Conservation (phyloP, 108 stramenopile species). For the Nitzschia palea region DNA sequence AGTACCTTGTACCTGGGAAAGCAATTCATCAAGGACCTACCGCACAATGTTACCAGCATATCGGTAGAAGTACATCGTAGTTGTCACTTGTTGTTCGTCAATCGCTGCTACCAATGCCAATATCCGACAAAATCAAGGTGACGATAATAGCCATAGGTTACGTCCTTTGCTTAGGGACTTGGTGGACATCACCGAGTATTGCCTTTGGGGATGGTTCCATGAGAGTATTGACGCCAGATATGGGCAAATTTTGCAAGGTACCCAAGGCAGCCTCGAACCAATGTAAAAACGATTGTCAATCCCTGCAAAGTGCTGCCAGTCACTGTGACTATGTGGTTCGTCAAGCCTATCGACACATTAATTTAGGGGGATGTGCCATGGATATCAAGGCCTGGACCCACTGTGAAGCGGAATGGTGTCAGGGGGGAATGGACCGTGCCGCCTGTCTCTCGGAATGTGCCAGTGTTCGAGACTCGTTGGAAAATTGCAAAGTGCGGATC, state of each 20-base stretch:
- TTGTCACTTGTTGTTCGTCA: too few species aligned
- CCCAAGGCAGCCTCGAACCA: not conserved
- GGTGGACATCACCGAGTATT: constrained; percentile 31
- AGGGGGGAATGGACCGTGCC: not conserved
- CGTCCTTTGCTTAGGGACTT: constrained; percentile 4
- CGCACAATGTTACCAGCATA: too few species aligned
- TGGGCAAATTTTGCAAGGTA: constrained; percentile 4
- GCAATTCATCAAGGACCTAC: too few species aligned
- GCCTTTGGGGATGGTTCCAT: constrained; percentile 11
- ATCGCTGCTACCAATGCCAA: too few species aligned
- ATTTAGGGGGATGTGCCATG: constrained; percentile 37
- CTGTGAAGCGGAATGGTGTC: constrained; percentile 45
- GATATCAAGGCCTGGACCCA: constrained; percentile 21
- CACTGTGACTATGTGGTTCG: constrained; percentile 21
- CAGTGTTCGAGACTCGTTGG: constrained; percentile 13
- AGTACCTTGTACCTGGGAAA: too few species aligned
- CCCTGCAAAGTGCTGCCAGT: not conserved
- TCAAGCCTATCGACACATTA: constrained; percentile 37
- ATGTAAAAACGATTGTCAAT: constrained; percentile 9
- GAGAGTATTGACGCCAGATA: not conserved
- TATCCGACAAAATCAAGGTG: constrained; percentile 3
- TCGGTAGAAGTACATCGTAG: too few species aligned
- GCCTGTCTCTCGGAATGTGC: constrained; percentile 36
- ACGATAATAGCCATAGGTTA: not conserved
- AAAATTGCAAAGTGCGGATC: constrained; percentile 13